Percentiles rank a stretch among this genome's conserved stretches.
Evolutionary conservation across 2,329 filamentous ascomycete species (phyloP).

Genomic region (Xylariaceae sp.): DNA sequence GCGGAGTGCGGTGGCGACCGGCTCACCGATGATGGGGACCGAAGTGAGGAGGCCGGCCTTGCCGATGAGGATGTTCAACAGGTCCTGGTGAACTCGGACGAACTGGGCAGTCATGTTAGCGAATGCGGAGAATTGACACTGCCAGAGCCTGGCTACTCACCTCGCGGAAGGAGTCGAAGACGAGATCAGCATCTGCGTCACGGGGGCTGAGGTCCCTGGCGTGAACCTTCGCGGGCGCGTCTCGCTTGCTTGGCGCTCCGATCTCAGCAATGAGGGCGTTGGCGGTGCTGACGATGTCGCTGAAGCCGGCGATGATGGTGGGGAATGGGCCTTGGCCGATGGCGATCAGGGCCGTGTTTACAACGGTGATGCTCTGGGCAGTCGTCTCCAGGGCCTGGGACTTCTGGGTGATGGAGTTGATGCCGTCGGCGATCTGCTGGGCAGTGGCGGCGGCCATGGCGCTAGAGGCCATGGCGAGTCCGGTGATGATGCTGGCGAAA

Average conservation of each 20-base stretch:
- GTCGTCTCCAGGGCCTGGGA: not conserved
- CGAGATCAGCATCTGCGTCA: slow-evolving; percentile 1
- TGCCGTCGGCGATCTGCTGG: not conserved
- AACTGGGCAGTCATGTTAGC: slow-evolving; percentile 9
- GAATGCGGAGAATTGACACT: no score
- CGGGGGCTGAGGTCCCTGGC: not conserved
- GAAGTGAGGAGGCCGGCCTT: slow-evolving; percentile 12
- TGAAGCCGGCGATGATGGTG: not conserved
- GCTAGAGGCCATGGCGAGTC: not conserved
- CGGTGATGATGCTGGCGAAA: slow-evolving; percentile 6
- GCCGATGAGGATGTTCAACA: slow-evolving; percentile 21
- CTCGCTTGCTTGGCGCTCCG: not conserved
- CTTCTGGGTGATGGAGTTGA: not conserved
- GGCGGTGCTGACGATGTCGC: slow-evolving; percentile 5
- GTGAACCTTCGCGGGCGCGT: not conserved
- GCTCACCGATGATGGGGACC: slow-evolving; percentile 13
- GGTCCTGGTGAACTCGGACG: slow-evolving; percentile 16
- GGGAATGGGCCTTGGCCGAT: slow-evolving; percentile 8
- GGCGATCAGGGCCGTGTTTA: slow-evolving; percentile 3
- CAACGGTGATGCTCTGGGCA: slow-evolving; percentile 4
- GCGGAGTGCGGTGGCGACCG: slow-evolving; percentile 15
- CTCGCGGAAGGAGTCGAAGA: slow-evolving; percentile 16
- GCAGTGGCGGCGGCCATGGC: slow-evolving; percentile 1
- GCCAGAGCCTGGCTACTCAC: no score
- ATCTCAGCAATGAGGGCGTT: not conserved